phyloP scores from a whole-genome alignment of 495 filamentous ascomycete genomes.

The Pyronema omphalodes region DNA sequence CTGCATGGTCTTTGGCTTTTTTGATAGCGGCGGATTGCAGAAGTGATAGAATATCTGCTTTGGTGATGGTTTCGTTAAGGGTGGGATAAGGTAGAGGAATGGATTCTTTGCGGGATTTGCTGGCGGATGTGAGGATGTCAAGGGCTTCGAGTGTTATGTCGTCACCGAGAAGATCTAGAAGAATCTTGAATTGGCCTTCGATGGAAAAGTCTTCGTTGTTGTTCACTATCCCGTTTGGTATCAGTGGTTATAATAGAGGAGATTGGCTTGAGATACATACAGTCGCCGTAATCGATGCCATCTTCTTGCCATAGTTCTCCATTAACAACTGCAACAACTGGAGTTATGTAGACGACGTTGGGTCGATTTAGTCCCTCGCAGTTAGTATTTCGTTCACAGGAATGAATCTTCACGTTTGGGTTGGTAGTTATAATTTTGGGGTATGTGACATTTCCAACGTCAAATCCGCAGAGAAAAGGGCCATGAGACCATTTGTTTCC shows the following conservation, averaged over 20 bases:
- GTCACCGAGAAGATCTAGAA: slow-evolving; percentile 14
- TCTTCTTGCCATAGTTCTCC: slow-evolving; percentile 49
- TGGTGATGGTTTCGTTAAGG: slow-evolving; percentile 5
- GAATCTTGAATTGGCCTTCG: slow-evolving; percentile 14
- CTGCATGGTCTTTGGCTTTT: not conserved
- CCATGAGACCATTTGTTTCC: slow-evolving; percentile 28
- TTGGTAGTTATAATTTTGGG: slow-evolving; percentile 52
- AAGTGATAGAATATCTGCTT: slow-evolving; percentile 6
- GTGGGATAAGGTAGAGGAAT: slow-evolving; percentile 8
- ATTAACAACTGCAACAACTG: slow-evolving; percentile 43
- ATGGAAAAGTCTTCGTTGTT: slow-evolving; percentile 19
- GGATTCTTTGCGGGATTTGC: slow-evolving; percentile 15
- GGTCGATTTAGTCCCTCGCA: slow-evolving; percentile 37
- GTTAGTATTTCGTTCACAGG: slow-evolving; percentile 56
- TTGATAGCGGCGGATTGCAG: slow-evolving; percentile 5
- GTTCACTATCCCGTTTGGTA: slow-evolving; percentile 5
- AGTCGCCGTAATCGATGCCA: slow-evolving; percentile 55
- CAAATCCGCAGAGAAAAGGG: slow-evolving; percentile 53
- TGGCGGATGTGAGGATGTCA: slow-evolving; percentile 11
- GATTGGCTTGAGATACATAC: slow-evolving; percentile 3
- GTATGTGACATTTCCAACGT: slow-evolving; percentile 51
- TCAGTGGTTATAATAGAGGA: not conserved
- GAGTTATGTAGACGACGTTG: slow-evolving; percentile 55
- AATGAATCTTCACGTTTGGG: slow-evolving; percentile 54
- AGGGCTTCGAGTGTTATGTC: slow-evolving; percentile 5